Evolutionary conservation across 2,329 filamentous ascomycete species (phyloP), one percentile per base, ranked within the genome.

Genomic region (Microascus cirrosus): DNA sequence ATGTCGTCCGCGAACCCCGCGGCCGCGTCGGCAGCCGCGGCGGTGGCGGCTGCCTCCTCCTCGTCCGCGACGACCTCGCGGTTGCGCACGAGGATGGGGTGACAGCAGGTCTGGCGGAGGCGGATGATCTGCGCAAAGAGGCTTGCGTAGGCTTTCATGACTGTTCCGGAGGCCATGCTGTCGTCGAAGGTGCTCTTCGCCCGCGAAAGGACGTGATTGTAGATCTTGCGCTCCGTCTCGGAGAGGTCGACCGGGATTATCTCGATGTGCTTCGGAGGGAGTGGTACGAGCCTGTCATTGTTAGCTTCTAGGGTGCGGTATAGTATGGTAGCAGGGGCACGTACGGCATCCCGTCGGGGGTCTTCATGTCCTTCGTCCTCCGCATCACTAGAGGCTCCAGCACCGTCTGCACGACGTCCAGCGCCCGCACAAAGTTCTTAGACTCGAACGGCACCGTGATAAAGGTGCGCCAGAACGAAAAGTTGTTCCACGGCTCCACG

Each of bases 381-480:
- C 94, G 83, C 70, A 99, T 84, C 10, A 99, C 94, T n/a, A 99
- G 75, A 8, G 94, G 94, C 68, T 99, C 94, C 5, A 99, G 74
- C 0, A 99, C 93, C 0, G 93, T 99, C 69, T 99, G 94, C 1
- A 99, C 94, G 1, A 99, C 94, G 67, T 97, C 94, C 8, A 99
- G 77, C 0, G 94, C 94, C 4, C 92, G 86, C 63, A 96, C 84
- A 67, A 95, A 96, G 62, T 99, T 89, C 63, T 94, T 94, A 0
- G 90, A 93, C 70, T 99, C 94, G 62, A 99, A 99, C 0, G 94
- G 94, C 1, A 95, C 86, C 0, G 94, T 99, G 67, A 99, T 97
- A 69, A 99, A 99, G 0, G 94, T 97, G 68, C 92, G 92, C 94
- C 94, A 99, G 73, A 96, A 99, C 0, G 92, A 96, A 70, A 99